phyloP scores from a whole-genome alignment of 2,329 filamentous ascomycete genomes.

The Fusarium lyarnte region DNA sequence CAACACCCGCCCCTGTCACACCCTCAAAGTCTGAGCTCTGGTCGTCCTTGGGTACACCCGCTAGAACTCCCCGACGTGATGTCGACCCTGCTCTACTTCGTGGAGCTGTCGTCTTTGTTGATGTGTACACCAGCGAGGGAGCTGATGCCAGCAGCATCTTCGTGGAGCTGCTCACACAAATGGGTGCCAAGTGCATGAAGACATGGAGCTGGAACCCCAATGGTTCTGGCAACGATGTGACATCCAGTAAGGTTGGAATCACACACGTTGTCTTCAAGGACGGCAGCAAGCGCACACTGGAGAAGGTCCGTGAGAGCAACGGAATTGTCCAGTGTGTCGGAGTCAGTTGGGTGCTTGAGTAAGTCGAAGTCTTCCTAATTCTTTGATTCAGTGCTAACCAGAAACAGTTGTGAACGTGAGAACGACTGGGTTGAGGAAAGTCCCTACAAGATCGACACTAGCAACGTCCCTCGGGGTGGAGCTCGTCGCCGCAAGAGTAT shows the following conservation, averaged over 20 bases:
- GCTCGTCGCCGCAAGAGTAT: conserved; percentile 81
- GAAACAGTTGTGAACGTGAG: conserved; percentile 74
- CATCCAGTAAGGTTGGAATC: conserved; percentile 71
- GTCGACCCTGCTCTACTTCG: conserved; percentile 65
- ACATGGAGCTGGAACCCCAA: conserved; percentile 77
- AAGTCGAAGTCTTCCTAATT: conserved; percentile 52
- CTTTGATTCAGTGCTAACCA: conserved; percentile 41
- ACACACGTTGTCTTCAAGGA: conserved; percentile 94
- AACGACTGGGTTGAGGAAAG: conserved; percentile 80
- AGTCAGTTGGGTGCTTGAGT: conserved; percentile 89
- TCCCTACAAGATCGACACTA: conserved; percentile 74
- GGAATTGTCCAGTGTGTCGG: conserved; percentile 87
- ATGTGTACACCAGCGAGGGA: conserved; percentile 84
- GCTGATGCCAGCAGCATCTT: conserved; percentile 85
- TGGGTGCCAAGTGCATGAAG: conserved; percentile 83
- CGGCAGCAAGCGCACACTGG: conserved; percentile 79
- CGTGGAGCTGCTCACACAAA: conserved; percentile 78
- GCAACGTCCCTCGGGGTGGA: conserved; percentile 73
- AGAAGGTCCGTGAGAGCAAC: conserved; percentile 78
- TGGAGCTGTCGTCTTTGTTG: conserved; percentile 82
- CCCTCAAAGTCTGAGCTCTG: conserved; percentile 62
- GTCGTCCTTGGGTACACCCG: conserved; percentile 65
- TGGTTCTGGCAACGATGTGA: conserved; percentile 49
- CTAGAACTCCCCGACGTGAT: conserved; percentile 64
- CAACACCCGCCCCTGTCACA: conserved; percentile 47